Base-by-base conservation (phyloP, 148 eudicot species). In the Tetragonia tetragonoides region DNA sequence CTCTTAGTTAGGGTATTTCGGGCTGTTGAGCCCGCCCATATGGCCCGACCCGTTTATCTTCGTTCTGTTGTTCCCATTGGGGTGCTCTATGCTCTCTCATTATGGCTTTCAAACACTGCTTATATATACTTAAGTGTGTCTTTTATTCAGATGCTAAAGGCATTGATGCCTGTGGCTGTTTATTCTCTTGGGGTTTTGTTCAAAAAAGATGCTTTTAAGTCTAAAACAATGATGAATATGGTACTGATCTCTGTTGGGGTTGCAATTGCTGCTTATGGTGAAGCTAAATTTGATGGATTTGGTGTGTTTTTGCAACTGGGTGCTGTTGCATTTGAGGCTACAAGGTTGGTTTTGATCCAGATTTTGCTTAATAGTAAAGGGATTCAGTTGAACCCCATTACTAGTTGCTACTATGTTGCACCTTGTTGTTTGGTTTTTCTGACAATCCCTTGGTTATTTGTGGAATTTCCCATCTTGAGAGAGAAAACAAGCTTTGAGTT, bases 31-130 rank as follows among this genome's bases (percentile, higher is more conserved):
- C 84, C 84, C 5, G 75, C 81, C 56, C 40, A 86, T 23, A 82
- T 86, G 85, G 60, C 84, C 10, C 77, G 82, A 34, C 73, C 78
- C 0, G 69, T 83, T 20, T 90, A 88, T 59, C 66, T 88, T 53
- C 47, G 84, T 23, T 87, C 91, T 14, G 84, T 90, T 14, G 59
- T 88, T 17, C 94, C 94, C 60, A 90, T 90, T 71, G 94, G 94
- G 3, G 86, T 82, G 0, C 84, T 90, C 12, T 90, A 85, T 70
- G 87, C 94, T 1, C 75, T 90, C 12, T 87, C 90, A 3, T 86
- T 90, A 10, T 90, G 94, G 94, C 84, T 89, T 0, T 90, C 94
- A 11, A 90, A 90, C 61, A 88, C 94, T 6, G 91, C 94, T n/a
- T 90, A 90, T 64, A 88, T 90, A 23, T 90, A 85, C 60, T 82